These are phyloP conservation scores for Trametes pubescens DNA, from an alignment of 1,284 basidiomycete genomes.

Conservation along the genomic window DNA sequence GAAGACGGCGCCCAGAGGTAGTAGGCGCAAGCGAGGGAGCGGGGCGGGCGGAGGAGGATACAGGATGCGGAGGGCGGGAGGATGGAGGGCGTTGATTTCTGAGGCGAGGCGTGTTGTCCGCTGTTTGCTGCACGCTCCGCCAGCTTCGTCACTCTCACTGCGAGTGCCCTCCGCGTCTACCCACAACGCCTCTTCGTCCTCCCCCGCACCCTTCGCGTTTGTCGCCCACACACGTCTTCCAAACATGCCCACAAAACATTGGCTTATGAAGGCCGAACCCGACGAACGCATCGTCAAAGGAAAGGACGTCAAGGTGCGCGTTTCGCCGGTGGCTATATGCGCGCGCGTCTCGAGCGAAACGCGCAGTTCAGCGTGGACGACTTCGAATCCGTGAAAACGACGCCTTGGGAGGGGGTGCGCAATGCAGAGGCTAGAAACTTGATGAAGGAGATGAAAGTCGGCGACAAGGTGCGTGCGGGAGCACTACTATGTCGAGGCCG, in stretches of 20 bases:
- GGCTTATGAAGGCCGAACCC: slow-evolving; percentile 94
- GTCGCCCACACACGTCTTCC: background rate
- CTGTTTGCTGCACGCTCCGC: slow-evolving; percentile 41
- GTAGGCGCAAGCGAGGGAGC: slow-evolving; percentile 12
- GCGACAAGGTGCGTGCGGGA: slow-evolving; percentile 70
- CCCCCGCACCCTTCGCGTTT: slow-evolving; percentile 21
- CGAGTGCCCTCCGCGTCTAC: slow-evolving; percentile 22
- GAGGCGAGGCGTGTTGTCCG: slow-evolving; percentile 42
- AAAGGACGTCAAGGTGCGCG: slow-evolving; percentile 84
- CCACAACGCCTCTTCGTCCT: slow-evolving; percentile 22
- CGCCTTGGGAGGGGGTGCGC: slow-evolving; percentile 92
- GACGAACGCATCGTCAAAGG: slow-evolving; percentile 89
- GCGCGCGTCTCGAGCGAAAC: slow-evolving; percentile 23
- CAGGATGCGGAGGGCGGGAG: slow-evolving; percentile 28
- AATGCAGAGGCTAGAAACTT: slow-evolving; percentile 93
- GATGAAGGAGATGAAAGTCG: slow-evolving; percentile 91
- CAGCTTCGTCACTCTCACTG: slow-evolving; percentile 29
- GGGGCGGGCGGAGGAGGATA: slow-evolving; percentile 16
- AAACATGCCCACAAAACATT: slow-evolving; percentile 50
- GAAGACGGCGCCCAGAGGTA: slow-evolving; percentile 27
- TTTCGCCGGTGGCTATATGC: slow-evolving; percentile 16
- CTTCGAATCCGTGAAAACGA: slow-evolving; percentile 78
- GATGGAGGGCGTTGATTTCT: slow-evolving; percentile 40
- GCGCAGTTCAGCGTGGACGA: slow-evolving; percentile 91
- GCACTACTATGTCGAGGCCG: slow-evolving; percentile 9